Evolutionary conservation across 176 grass and related monocot species (phyloP).

Genomic region (Avena insularis): DNA sequence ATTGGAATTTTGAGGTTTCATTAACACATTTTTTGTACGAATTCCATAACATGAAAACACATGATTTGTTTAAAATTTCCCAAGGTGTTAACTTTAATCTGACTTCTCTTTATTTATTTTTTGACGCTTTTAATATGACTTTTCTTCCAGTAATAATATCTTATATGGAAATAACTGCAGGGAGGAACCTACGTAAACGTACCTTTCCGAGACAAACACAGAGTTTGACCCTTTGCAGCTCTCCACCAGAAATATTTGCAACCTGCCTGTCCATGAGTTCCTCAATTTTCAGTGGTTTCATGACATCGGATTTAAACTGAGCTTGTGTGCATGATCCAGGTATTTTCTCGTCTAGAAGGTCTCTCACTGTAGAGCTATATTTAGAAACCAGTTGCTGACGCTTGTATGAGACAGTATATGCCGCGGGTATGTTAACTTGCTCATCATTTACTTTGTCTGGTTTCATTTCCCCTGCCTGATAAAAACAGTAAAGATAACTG

Average conservation of each 20-base stretch:
- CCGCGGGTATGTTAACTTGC: constrained; percentile 64
- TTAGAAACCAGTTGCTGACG: constrained; percentile 77
- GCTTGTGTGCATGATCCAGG: constrained; percentile 64
- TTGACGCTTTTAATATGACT: background rate
- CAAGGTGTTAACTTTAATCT: background rate
- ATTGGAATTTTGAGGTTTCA: too few relatives aligned
- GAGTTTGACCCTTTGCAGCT: constrained; percentile 84
- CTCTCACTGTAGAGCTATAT: constrained; percentile 61
- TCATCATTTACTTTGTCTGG: constrained; percentile 58
- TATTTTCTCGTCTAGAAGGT: constrained; percentile 70
- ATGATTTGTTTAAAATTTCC: background rate
- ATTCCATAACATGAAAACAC: background rate
- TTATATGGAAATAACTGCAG: background rate
- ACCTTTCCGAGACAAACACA: constrained; percentile 96
- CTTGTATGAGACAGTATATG: constrained; percentile 79
- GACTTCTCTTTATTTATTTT: too few relatives aligned
- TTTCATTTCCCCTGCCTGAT: constrained; percentile 69
- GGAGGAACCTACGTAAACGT: background rate
- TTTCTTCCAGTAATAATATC: background rate
- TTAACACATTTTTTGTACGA: background rate
- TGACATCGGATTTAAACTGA: constrained; percentile 80
- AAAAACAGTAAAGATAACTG: constrained; percentile 6
- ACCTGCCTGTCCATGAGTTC: constrained; percentile 87
- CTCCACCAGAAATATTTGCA: constrained; percentile 89
- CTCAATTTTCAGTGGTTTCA: constrained; percentile 95